Conservation (phyloP, 768 basidiomycete species). For the Tricholoma sp. region DNA sequence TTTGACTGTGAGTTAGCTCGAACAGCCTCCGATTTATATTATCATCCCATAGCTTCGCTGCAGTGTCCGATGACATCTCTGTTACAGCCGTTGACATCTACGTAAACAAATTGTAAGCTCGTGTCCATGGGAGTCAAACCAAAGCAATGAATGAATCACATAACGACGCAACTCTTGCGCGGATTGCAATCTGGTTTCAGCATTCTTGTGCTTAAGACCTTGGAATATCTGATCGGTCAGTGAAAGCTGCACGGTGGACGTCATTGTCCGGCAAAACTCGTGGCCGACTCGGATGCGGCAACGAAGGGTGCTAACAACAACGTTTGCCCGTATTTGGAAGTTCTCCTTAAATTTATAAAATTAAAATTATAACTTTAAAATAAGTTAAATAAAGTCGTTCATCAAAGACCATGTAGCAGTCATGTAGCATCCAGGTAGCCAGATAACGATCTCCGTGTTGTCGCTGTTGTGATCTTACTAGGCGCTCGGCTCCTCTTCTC, state of each 20-base stretch:
- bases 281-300: not conserved
- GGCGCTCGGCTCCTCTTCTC: too few species aligned
- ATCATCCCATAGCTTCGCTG: conserved; percentile 81
- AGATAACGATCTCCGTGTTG: too few species aligned
- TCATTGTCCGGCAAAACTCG: conserved; percentile 38
- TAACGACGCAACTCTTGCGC: conserved; percentile 72
- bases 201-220: conserved; percentile 56
- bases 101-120: conserved; percentile 7
- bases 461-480: too few species aligned
- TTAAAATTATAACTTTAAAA: too few species aligned
- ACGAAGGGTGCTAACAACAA: not conserved
- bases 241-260: conserved; percentile 49
- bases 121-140: not conserved
- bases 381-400: too few species aligned
- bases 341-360: too few species aligned
- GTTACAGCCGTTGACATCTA: conserved; percentile 70
- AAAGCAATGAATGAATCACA: conserved; percentile 37
- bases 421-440: too few species aligned
- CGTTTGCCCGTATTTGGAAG: not conserved
- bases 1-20: conserved; percentile 78
- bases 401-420: too few species aligned
- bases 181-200: conserved; percentile 60
- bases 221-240: conserved; percentile 68
- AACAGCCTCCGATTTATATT: conserved; percentile 76
- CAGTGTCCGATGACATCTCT: conserved; percentile 79